These are phyloP conservation scores for Mortierella hygrophila DNA, from an alignment of 192 early-diverging fungal species.

Conservation along the genomic window DNA sequence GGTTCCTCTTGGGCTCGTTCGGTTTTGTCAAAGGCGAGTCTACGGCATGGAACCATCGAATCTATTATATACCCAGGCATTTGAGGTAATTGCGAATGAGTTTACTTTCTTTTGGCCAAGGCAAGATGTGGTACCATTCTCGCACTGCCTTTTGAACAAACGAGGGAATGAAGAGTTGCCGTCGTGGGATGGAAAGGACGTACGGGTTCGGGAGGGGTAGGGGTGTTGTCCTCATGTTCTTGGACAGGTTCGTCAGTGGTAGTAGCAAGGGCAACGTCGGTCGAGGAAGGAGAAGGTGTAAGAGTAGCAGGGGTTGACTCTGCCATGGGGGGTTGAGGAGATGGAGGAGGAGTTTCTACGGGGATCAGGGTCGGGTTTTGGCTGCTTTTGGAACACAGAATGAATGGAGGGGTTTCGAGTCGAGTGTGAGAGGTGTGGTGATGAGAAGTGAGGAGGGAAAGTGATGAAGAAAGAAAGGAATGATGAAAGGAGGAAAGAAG, in stretches of 20 bases:
- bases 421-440: not conserved
- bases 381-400: constrained; percentile 24
- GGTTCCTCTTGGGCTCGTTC: constrained; percentile 33
- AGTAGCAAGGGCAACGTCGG: not conserved
- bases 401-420: constrained; percentile 25
- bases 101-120: not conserved
- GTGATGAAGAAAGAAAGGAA: constrained; percentile 1
- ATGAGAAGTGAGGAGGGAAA: not conserved
- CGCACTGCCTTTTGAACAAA: not conserved
- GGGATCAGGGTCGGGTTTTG: constrained; percentile 10
- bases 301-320: not conserved
- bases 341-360: not conserved
- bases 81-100: too few species aligned
- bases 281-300: not conserved
- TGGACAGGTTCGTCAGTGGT: constrained; percentile 1
- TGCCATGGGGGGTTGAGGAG: not conserved
- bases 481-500: not conserved
- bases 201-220: constrained; percentile 32
- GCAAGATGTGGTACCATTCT: not conserved
- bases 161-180: too few species aligned
- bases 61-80: constrained; percentile 15
- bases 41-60: constrained; percentile 67
- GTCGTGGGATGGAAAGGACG: not conserved
- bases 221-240: constrained; percentile 11
- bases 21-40: constrained; percentile 57